These are phyloP conservation scores for Trichoderma sp. DNA, from an alignment of 2,329 filamentous ascomycete genomes.

Conservation along the genomic window DNA sequence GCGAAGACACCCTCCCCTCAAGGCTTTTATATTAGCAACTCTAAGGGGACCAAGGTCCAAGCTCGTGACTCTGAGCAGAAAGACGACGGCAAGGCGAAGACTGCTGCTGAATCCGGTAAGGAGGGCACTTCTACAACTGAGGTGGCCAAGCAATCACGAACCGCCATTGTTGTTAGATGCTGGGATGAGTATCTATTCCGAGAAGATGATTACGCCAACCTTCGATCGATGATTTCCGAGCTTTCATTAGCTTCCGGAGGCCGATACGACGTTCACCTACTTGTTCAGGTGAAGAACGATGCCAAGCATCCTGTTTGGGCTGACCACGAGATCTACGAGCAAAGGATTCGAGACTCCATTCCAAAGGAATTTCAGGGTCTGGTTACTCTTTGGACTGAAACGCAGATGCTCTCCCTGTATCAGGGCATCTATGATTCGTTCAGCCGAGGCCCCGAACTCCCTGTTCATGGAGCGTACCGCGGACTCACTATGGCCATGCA, in stretches of 20 bases:
- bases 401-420: slow-evolving; percentile 88
- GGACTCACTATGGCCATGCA: slow-evolving; percentile 93
- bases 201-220: slow-evolving; percentile 74
- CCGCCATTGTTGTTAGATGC: slow-evolving; percentile 76
- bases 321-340: slow-evolving; percentile 64
- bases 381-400: slow-evolving; percentile 88
- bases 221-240: slow-evolving; percentile 82
- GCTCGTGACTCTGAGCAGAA: not conserved
- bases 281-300: slow-evolving; percentile 81
- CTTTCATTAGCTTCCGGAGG: slow-evolving; percentile 76
- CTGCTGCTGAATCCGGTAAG: not conserved
- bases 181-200: slow-evolving; percentile 80
- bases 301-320: slow-evolving; percentile 74
- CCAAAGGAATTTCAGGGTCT: slow-evolving; percentile 86
- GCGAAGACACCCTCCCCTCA: slow-evolving; percentile 40
- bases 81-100: not conserved
- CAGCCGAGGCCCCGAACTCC: slow-evolving; percentile 61
- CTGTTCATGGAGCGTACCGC: slow-evolving; percentile 88
- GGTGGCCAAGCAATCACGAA: slow-evolving; percentile 40
- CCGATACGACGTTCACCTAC: slow-evolving; percentile 81
- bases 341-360: slow-evolving; percentile 64
- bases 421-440: slow-evolving; percentile 80
- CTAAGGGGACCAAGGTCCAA: not conserved
- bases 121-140: not conserved
- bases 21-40: slow-evolving; percentile 48